phyloP scores from a whole-genome alignment of 257 asterid genomes.

The Jacaranda mimosifolia region DNA sequence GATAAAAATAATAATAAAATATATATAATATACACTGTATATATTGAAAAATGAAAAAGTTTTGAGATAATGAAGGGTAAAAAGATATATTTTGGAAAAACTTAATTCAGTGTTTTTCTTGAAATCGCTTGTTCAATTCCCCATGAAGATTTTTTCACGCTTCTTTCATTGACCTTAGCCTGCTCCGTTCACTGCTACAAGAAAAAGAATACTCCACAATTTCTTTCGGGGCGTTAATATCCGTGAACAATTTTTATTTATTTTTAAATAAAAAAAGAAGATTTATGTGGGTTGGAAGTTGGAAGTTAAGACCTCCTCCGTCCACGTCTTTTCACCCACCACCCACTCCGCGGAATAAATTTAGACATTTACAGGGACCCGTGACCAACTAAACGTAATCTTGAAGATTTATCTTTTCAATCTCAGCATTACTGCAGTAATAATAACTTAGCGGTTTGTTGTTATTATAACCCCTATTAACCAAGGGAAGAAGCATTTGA shows the following conservation, averaged over 20 bases:
- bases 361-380: conserved; percentile 40
- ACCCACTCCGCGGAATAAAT: conserved; percentile 40
- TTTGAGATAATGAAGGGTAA: no score
- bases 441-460: background rate
- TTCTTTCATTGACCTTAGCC: conserved; percentile 1
- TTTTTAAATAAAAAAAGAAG: no score
- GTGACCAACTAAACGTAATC: conserved; percentile 47
- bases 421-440: background rate
- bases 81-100: no score
- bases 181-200: background rate
- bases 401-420: conserved; percentile 38
- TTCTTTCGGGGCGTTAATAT: no score
- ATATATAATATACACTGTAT: no score
- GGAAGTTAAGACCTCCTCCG: conserved; percentile 22
- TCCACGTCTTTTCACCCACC: conserved; percentile 50
- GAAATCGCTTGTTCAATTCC: background rate
- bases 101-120: background rate
- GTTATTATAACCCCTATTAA: conserved; percentile 16
- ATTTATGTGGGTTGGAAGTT: conserved; percentile 50
- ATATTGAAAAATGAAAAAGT: no score
- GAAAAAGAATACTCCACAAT: background rate
- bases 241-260: no score
- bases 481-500: conserved; percentile 15
- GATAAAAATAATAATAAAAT: no score
- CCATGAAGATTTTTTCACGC: conserved; percentile 5